A percentile compares a stretch with the other conserved stretches of the same genome.
phyloP scores from a whole-genome alignment of 164 flowering plant genomes.

The Paratinospora sagittata region DNA sequence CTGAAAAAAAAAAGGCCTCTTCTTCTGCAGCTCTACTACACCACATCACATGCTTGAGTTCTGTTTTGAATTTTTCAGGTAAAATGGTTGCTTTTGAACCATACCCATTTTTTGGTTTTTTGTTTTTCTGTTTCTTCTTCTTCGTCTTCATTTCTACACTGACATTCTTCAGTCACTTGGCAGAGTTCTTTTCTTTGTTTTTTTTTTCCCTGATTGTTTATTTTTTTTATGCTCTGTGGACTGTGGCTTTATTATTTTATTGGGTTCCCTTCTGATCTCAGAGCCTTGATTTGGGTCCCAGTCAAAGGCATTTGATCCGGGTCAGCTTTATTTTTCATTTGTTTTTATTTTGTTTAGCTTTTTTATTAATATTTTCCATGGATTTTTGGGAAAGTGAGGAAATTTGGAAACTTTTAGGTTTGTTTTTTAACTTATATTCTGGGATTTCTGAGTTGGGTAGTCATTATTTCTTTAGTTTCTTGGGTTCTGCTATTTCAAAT shows the following conservation, averaged over 20 bases:
- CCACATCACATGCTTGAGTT: constrained; percentile 2
- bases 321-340: no score
- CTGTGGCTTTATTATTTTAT: not conserved
- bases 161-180: constrained; percentile 17
- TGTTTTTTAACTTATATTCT: constrained; percentile 11
- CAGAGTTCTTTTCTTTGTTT: not conserved
- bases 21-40: not conserved
- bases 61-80: not conserved
- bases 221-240: constrained; percentile 3
- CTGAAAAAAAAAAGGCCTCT: not conserved
- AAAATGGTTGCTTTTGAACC: no score
- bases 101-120: constrained; percentile 2
- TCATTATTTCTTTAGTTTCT: constrained; percentile 12
- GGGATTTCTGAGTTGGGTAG: constrained; percentile 15
- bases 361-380: no score
- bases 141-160: constrained; percentile 13
- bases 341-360: no score
- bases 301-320: no score
- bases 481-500: no score
- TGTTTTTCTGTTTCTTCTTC: not conserved
- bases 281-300: constrained; percentile 10
- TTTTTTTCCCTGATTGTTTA: not conserved
- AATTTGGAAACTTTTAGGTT: constrained; percentile 10
- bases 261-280: constrained; percentile 7
- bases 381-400: no score